Conservation (phyloP, 2,329 filamentous ascomycete species). For the Colletotrichum sansevieriae region DNA sequence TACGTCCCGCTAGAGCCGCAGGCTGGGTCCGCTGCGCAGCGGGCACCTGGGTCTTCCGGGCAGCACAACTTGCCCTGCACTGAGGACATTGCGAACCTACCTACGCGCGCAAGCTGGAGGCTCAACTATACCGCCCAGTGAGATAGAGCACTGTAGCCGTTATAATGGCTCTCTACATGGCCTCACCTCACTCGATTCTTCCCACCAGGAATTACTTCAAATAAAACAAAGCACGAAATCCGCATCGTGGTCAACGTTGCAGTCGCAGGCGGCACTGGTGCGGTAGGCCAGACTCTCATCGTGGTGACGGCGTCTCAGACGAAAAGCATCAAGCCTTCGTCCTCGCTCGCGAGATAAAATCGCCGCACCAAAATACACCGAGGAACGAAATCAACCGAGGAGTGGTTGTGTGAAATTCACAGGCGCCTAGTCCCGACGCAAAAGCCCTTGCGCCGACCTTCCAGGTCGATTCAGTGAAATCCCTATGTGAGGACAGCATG, state of each 20-base stretch:
- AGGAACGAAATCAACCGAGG: not conserved
- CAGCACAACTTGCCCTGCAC: too few species aligned
- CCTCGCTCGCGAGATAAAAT: conserved; percentile 53
- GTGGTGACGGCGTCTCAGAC: conserved; percentile 53
- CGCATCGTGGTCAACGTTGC: conserved; percentile 48
- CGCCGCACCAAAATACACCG: not conserved
- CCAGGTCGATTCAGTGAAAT: too few species aligned
- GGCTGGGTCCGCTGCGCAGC: not conserved
- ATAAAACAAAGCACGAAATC: not conserved
- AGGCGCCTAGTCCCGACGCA: not conserved
- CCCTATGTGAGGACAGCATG: too few species aligned
- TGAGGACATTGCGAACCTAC: too few species aligned
- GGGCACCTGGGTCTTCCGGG: too few species aligned
- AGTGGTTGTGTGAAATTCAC: too few species aligned
- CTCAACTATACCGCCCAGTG: too few species aligned
- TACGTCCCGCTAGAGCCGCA: conserved; percentile 17
- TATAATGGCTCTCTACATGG: accelerated
- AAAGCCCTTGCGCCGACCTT: conserved; percentile 6
- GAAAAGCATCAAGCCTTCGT: conserved; percentile 54
- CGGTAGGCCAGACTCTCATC: conserved; percentile 60
- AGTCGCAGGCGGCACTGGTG: conserved; percentile 60
- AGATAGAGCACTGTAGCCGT: not conserved
- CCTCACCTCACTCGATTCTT: not conserved
- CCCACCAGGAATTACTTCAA: accelerated
- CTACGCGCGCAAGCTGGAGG: too few species aligned